Base-by-base conservation (phyloP, 768 basidiomycete species). In the Amyloporia xantha region DNA sequence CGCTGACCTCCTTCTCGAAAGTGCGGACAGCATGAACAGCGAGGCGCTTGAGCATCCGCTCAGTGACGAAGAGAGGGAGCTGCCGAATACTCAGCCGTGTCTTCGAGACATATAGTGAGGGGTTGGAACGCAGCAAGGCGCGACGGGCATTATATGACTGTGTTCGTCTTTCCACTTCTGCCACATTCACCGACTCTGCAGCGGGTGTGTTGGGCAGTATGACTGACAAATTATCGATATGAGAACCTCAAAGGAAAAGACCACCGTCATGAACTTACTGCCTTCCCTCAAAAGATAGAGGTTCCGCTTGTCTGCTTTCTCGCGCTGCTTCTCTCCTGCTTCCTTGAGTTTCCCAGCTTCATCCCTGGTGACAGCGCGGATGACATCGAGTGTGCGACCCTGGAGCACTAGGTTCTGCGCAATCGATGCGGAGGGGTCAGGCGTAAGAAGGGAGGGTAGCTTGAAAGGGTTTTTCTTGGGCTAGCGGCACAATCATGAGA, bases 281-380 rank as follows among this genome's bases (percentile, higher is more conserved):
- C 96, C 96, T 78, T 99, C 96, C 11, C 91, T 81, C 56, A 99
- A 76, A 51, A 99, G 80, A 64, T 99, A 97, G 62, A 96, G 81
- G 62, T 97, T 96, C 20, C 95, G 79, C 64, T 95, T 94, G 67
- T 99, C 96, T 1, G 84, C 84, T 66, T 94, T 94, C 66, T 91
- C 82, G 41, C 91, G 76, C 52, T 77, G 74, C 60, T 81, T 83
- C 62, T 94, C 93, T 3, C 87, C 85, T 15, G 85, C 88, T 53
- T 96, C 93, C 62, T 87, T 90, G 41, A 97, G 76, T 64, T 86
- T 87, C 4, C 79, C 77, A 5, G 96, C 96, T 55, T 87, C 78
- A 53, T 94, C 92, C 44, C 93, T 71, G 1, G 91, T 92, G 25
- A 99, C 92, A 2, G 96, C 96, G 9, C 83, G 79, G 15, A 84